Evolutionary conservation across 2,329 filamentous ascomycete genomes (phyloP), one percentile per base, ranked within the genome.

Genomic region (Stagonosporopsis tanaceti): DNA sequence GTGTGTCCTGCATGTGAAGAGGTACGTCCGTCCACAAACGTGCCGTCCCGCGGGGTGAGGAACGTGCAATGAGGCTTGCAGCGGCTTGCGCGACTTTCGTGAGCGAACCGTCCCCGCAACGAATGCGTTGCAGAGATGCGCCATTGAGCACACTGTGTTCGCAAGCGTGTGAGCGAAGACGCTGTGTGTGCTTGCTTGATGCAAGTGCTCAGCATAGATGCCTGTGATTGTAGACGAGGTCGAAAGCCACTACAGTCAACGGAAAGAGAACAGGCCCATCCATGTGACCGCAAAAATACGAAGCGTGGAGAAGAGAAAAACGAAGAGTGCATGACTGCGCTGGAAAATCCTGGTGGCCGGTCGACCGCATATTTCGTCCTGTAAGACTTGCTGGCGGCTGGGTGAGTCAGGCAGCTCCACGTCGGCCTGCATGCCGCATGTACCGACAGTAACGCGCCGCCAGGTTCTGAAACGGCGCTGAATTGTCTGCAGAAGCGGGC

Each of bases 351-450:
- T 59, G 54, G 53, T 44, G 28, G 48, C 20, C 40, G 42, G 44
- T 57, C 22, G 44, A 53, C 48, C 39, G 44, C 9, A 53, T 45
- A 48, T 48, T n/a, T 39, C 39, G 27, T 27, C 27, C 54, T 48
- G 44, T 46, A 53, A 53, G 44, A 48, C 44, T 22, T 39, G 48
- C 45, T 53, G 54, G 44, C 54, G 54, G 51, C 47, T 60, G 59
- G 59, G 61, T 76, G 73, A 76, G 64, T 76, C 73, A 75, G 63
- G 60, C 53, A 53, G 58, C 39, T 67, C 61, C 71, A 75, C 72
- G 70, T 75, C 59, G 70, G 56, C 40, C 47, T 67, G 68, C 70
- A 73, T 72, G 66, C 66, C 50, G 50, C 53, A 54, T 62, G 66
- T 53, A 53, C 59, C 48, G 55, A 60, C 61, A 59, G 30, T 40